Evolutionary conservation across 176 grass and related monocot species (phyloP), one percentile per base, ranked within the genome.

Genomic region (Oryza longistaminata): DNA sequence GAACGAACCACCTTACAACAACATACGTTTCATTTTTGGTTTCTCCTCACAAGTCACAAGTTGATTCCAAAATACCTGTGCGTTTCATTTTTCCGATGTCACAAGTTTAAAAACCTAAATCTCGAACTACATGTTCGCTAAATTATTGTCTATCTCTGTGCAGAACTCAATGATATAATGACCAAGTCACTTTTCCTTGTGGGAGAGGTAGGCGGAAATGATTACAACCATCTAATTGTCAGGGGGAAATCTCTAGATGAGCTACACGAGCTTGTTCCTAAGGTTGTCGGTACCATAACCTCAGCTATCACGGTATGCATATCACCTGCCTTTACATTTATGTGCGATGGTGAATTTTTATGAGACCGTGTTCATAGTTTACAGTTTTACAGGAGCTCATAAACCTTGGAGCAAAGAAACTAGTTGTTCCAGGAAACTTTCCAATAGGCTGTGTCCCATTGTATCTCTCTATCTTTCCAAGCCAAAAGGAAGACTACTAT

Each of bases 161-260:
- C 74, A 97, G 95, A 97, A 71, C 21, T 5, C 49, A 85, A 71
- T 67, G 67, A n/a, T 31, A 33, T 94, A 40, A 84, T 94, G 85
- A 87, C 88, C 39, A 95, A 79, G 50, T 94, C 95, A 14, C 78
- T 97, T 81, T 93, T 97, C 76, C 82, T 97, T 17, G 31, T 95
- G 35, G 95, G 95, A 67, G n/a, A 97, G 68, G 91, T 97, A 12
- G 95, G 95, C 3, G 92, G 95, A 66, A 97, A 97, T 68, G 95
- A 97, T 90, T 93, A 97, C 70, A 97, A 97, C 52, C 95, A 94
- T 82, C 82, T 94, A 80, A 93, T 97, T 44, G 74, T 95, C 66
- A 83, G 90, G 79, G 84, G 85, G 3, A 93, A 86, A 81, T 89
- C 88, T 34, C 52, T 87, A 29, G 82, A 90, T 26, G 88, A 94